These are phyloP conservation scores for Sugiyamaella novakii DNA, from an alignment of 1,139 yeast species.

Conservation along the genomic window DNA sequence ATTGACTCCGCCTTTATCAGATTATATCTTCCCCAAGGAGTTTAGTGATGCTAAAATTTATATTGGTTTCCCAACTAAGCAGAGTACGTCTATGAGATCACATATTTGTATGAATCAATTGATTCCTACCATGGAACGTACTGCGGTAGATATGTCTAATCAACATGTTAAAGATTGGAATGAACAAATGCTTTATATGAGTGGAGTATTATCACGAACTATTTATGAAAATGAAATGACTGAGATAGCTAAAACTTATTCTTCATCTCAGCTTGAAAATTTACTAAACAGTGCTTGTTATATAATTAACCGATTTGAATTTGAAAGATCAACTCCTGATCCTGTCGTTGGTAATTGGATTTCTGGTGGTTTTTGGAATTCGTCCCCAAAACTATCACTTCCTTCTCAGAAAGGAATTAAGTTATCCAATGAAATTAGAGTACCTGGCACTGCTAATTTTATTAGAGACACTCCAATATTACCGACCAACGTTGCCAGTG, in stretches of 20 bases:
- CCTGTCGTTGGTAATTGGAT: slow-evolving; percentile 41
- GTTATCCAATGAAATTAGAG: slow-evolving; percentile 39
- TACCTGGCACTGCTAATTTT: slow-evolving; percentile 38
- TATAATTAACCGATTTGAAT: slow-evolving; percentile 39
- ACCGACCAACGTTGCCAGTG: slow-evolving; percentile 32
- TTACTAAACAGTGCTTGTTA: slow-evolving; percentile 32
- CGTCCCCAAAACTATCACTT: slow-evolving; percentile 34
- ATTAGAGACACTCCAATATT: slow-evolving; percentile 40
- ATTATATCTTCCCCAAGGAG: slow-evolving; percentile 43
- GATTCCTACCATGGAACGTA: slow-evolving; percentile 49
- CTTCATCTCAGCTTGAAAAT: slow-evolving; percentile 2
- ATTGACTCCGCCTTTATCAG: slow-evolving; percentile 41
- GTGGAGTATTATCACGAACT: slow-evolving; percentile 44
- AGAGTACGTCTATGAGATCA: slow-evolving; percentile 44
- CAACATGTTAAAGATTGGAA: slow-evolving; percentile 48
- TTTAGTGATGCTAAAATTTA: slow-evolving; percentile 45
- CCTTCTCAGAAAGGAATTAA: slow-evolving; percentile 42
- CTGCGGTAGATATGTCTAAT: slow-evolving; percentile 48
- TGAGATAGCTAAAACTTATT: slow-evolving; percentile 14
- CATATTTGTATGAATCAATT: slow-evolving; percentile 46
- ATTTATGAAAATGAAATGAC: slow-evolving; percentile 44
- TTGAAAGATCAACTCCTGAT: slow-evolving; percentile 44
- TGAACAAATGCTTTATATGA: slow-evolving; percentile 44
- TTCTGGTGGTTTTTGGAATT: slow-evolving; percentile 43
- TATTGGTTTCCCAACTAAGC: slow-evolving; percentile 49